Percentiles rank a stretch among this genome's conserved stretches.
phyloP scores from a whole-genome alignment of 345 rosid genomes.

The Hibiscus syriacus region DNA sequence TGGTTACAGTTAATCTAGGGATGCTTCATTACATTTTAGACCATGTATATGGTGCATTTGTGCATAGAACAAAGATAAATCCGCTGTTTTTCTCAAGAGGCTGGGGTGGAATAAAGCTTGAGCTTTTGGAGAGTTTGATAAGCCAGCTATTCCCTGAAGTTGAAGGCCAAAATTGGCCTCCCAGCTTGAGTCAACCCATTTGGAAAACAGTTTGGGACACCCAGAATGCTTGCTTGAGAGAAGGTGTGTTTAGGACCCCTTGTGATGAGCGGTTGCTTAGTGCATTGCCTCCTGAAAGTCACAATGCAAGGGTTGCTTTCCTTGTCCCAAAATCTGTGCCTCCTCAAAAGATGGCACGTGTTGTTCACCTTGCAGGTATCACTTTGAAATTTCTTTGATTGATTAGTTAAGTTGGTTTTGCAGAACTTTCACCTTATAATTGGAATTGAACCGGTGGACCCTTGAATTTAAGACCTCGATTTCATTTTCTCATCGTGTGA shows the following conservation, averaged over 20 bases:
- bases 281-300: conserved; percentile 89
- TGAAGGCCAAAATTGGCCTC: conserved; percentile 69
- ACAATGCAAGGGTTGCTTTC: conserved; percentile 77
- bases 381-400: background rate
- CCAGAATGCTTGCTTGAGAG: conserved; percentile 58
- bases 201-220: conserved; percentile 97
- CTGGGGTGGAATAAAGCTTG: conserved; percentile 91
- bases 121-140: conserved; percentile 68
- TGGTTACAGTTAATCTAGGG: conserved; percentile 84
- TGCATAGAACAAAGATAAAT: conserved; percentile 75
- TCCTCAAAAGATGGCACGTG: conserved; percentile 81
- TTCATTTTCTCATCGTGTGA: background rate
- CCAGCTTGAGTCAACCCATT: conserved; percentile 53
- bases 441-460: background rate
- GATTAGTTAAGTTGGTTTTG: background rate
- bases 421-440: background rate
- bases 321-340: conserved; percentile 65
- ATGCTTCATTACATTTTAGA: conserved; percentile 85
- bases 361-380: conserved; percentile 98
- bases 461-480: background rate
- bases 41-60: conserved; percentile 82
- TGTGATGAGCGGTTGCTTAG: conserved; percentile 66
- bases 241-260: conserved; percentile 80
- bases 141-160: conserved; percentile 68
- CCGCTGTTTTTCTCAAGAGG: conserved; percentile 89